Evolutionary conservation across 306 rosid species (phyloP), one percentile per base, ranked within the genome.

Genomic region (Fragaria vesca): DNA sequence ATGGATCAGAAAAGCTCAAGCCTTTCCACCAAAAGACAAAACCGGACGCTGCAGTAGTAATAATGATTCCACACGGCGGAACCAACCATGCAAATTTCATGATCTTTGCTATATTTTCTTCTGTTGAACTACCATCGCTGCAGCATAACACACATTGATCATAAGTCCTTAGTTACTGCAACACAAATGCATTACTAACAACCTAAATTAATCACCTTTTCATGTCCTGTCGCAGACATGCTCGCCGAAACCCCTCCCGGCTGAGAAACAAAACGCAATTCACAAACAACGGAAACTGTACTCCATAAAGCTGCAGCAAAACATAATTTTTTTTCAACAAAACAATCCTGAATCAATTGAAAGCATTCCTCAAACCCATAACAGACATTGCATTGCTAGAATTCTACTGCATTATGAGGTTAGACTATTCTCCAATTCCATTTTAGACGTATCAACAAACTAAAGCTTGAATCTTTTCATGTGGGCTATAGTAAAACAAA

Each of bases 201-300:
- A 28, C n/a, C 13, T 13, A 36, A 45, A 72, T 75, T 10, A 61
- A 43, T 83, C 75, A 95, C 98, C 93, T 15, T 77, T 84, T 87
- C 78, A 92, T 81, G 82, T 92, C 97, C 76, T 85, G 81, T 61
- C 98, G 87, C 89, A 95, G 62, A 89, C 97, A 92, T 57, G 97
- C 98, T 71, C 97, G 88, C 66, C 96, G 92, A 81, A 95, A 90
- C 69, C 98, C 98, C 90, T 95, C 98, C 40, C 98, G 93, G 61
- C 98, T 94, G 73, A 94, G 97, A 85, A 94, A 94, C 85, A 94
- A 83, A 68, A 94, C 83, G 67, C 98, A 92, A 24, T 96, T 92
- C 78, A 92, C 92, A 76, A 94, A 88, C 36, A 94, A 92, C 67
- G 93, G 96, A 88, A 94, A 94, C 81, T 92, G 98, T 78, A 94